Conservation (phyloP, 2,329 filamentous ascomycete genomes). For the Lojkania enalia region DNA sequence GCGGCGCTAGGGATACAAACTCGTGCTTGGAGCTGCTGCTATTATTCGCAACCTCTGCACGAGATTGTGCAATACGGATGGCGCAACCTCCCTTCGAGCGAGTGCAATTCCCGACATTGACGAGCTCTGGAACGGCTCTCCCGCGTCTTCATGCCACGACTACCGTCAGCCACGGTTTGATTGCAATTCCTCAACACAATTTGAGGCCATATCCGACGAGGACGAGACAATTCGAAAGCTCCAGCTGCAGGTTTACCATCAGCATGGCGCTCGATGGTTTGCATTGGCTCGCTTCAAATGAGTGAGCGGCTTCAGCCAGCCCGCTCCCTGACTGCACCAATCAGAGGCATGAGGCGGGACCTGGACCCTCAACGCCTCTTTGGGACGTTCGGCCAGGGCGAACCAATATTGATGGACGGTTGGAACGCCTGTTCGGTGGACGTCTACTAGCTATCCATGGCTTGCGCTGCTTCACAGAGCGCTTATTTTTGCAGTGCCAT, state of each 20-base stretch:
- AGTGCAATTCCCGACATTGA: not conserved
- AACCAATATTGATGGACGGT: slow-evolving; percentile 30
- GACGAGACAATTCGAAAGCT: slow-evolving; percentile 17
- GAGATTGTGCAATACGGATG: slow-evolving; percentile 4
- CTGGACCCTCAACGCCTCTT: slow-evolving; percentile 21
- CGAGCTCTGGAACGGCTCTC: not conserved
- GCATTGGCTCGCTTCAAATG: slow-evolving; percentile 27
- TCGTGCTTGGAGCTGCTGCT: slow-evolving; percentile 14
- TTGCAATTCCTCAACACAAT: slow-evolving; percentile 28
- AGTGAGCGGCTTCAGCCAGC: slow-evolving; percentile 24
- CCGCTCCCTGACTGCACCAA: slow-evolving; percentile 21
- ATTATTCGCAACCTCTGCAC: slow-evolving; percentile 13
- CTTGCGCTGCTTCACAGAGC: slow-evolving; percentile 17
- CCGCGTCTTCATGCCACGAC: slow-evolving; percentile 1
- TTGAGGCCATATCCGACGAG: slow-evolving; percentile 16
- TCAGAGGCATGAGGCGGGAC: slow-evolving; percentile 22
- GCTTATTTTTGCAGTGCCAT: not conserved
- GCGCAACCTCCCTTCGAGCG: not conserved
- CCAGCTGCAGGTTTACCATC: slow-evolving; percentile 16
- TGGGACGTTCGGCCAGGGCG: slow-evolving; percentile 18
- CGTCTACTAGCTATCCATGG: slow-evolving; percentile 17
- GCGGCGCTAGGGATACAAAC: slow-evolving; percentile 9
- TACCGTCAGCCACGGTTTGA: slow-evolving; percentile 1
- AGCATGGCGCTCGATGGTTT: slow-evolving; percentile 16
- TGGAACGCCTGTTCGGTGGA: slow-evolving; percentile 32